These are phyloP conservation scores for Lunularia cruciata DNA, from an alignment of 225 moss, liverwort and hornwort genomes.

Conservation along the genomic window DNA sequence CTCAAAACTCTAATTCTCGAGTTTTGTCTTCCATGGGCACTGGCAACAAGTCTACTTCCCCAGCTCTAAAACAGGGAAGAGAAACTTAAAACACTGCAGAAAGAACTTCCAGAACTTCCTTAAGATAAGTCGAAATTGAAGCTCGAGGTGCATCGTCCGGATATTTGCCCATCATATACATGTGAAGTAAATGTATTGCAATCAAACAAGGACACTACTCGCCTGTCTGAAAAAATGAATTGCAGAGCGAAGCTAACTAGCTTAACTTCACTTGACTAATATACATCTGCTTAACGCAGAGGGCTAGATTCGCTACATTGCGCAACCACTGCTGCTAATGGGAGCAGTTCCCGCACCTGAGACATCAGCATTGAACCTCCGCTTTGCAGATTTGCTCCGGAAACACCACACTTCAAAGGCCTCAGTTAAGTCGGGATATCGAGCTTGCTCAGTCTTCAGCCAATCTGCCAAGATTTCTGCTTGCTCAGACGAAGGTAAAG, in stretches of 20 bases:
- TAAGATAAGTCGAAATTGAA: neutral
- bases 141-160: neutral
- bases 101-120: neutral
- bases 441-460: slow-evolving; percentile 73
- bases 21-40: neutral
- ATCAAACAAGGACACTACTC: slow-evolving; percentile 12
- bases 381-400: slow-evolving; percentile 80
- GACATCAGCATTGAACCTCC: slow-evolving; percentile 56
- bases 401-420: slow-evolving; percentile 93
- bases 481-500: slow-evolving; percentile 74
- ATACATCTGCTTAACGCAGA: slow-evolving; percentile 22
- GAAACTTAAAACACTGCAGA: neutral
- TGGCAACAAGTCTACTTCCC: neutral
- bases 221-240: slow-evolving; percentile 19
- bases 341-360: slow-evolving; percentile 43
- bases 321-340: slow-evolving; percentile 50
- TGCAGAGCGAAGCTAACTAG: neutral
- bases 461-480: slow-evolving; percentile 82
- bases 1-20: neutral
- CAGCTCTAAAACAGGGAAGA: neutral
- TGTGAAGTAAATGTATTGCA: neutral
- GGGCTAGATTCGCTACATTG: slow-evolving; percentile 16
- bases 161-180: neutral
- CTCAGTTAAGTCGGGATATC: slow-evolving; percentile 87
- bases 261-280: slow-evolving; percentile 11